phyloP scores from a whole-genome alignment of 805 yeast genomes.

The Zygoascus bituminiphila region DNA sequence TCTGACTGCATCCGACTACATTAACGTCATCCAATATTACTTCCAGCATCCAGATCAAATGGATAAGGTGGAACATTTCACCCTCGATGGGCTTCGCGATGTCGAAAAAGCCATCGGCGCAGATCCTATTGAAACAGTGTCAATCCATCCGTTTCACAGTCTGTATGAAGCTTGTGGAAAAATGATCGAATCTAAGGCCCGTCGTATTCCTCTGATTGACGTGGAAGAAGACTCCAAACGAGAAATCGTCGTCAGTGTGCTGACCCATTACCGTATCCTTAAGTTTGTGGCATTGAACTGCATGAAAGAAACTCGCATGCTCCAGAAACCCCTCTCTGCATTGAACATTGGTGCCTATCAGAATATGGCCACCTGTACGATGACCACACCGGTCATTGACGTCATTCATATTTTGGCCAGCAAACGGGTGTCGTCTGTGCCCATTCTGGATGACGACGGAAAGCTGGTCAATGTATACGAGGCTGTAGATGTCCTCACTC shows the following conservation, averaged over 20 bases:
- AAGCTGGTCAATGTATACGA: conserved; percentile 84
- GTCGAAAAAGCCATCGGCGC: conserved; percentile 85
- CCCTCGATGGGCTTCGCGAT: conserved; percentile 75
- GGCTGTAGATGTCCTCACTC: conserved; percentile 86
- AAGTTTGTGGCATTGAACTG: conserved; percentile 95
- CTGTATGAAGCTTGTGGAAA: conserved; percentile 87
- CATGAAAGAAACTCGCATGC: conserved; percentile 72
- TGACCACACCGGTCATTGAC: conserved; percentile 90
- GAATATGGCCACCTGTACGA: conserved; percentile 64
- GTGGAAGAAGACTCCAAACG: conserved; percentile 86
- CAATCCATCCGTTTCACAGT: conserved; percentile 85
- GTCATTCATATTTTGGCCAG: conserved; percentile 76
- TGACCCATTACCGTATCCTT: conserved; percentile 91
- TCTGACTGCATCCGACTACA: conserved; percentile 83
- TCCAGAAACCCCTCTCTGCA: conserved; percentile 66
- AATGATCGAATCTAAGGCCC: conserved; percentile 81
- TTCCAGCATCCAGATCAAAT: conserved; percentile 78
- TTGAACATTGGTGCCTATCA: conserved; percentile 47
- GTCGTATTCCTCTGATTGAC: conserved; percentile 91
- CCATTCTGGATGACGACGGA: conserved; percentile 72
- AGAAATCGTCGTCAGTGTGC: conserved; percentile 89
- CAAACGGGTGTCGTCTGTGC: conserved; percentile 83
- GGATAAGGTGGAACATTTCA: conserved; percentile 77
- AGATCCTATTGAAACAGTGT: conserved; percentile 73
- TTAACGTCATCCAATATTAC: conserved; percentile 91